Percentiles rank a stretch among this genome's conserved stretches.
phyloP scores from a whole-genome alignment of 2,329 filamentous ascomycete genomes.

The Emericellopsis cladophorae region DNA sequence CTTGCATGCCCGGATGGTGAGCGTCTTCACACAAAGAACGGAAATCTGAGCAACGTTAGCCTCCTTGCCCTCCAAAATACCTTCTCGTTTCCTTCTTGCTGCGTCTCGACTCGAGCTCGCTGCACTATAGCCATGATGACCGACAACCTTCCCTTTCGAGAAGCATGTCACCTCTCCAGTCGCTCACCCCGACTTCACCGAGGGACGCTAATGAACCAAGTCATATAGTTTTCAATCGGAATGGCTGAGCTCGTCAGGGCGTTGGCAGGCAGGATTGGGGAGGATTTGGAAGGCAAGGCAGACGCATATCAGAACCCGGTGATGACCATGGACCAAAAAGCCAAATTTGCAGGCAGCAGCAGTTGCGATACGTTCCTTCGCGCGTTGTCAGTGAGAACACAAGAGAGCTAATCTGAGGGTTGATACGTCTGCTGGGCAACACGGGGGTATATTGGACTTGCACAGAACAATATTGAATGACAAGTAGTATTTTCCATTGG shows the following conservation, averaged over 20 bases:
- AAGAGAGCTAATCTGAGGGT: conserved; percentile 46
- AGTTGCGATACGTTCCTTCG: conserved; percentile 5
- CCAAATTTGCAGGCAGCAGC: conserved; percentile 44
- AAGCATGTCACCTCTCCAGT: conserved; percentile 5
- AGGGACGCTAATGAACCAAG: conserved; percentile 15
- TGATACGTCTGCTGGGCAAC: conserved; percentile 4
- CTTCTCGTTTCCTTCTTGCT: conserved; percentile 3
- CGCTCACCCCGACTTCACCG: background rate
- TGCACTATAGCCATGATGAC: conserved; percentile 20
- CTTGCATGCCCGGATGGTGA: background rate
- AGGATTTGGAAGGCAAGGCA: conserved; percentile 5
- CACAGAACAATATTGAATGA: background rate
- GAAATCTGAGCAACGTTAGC: conserved; percentile 31
- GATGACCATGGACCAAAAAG: conserved; percentile 42
- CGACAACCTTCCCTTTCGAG: conserved; percentile 10
- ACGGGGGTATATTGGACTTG: background rate
- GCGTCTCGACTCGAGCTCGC: background rate
- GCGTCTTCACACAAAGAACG: conserved; percentile 25
- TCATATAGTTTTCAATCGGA: conserved; percentile 42
- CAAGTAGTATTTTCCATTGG: background rate
- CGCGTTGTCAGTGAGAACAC: conserved; percentile 39
- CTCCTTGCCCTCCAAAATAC: conserved; percentile 1
- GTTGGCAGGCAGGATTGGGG: conserved; percentile 1
- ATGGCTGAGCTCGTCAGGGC: conserved; percentile 12
- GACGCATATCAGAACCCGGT: conserved; percentile 19